These are phyloP conservation scores for Brassica incana DNA, from an alignment of 345 rosid genomes.

Conservation along the genomic window DNA sequence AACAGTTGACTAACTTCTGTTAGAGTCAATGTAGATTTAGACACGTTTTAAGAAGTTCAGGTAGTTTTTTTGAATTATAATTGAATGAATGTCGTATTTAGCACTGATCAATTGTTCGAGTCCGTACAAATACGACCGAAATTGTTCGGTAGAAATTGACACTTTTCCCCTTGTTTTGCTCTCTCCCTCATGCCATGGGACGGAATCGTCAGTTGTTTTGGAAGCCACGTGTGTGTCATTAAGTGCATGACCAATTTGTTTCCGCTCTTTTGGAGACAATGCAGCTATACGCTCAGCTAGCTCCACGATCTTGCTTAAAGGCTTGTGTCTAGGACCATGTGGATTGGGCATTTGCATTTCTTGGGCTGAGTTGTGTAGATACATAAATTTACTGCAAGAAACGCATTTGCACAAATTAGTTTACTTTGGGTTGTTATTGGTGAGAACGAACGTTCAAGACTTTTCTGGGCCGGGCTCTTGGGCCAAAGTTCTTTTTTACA, in stretches of 20 bases:
- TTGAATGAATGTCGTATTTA: too few relatives aligned
- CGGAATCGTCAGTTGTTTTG: conserved; percentile 31
- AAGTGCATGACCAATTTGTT: conserved; percentile 38
- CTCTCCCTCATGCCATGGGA: conserved; percentile 23
- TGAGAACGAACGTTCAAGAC: conserved; percentile 7
- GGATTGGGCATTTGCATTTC: conserved; percentile 41
- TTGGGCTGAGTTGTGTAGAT: conserved; percentile 8
- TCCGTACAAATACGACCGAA: too few relatives aligned
- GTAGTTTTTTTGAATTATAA: too few relatives aligned
- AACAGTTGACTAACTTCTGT: too few relatives aligned
- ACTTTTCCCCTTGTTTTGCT: conserved; percentile 3
- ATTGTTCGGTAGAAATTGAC: too few relatives aligned
- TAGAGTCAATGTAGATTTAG: too few relatives aligned
- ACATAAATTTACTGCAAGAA: conserved; percentile 36
- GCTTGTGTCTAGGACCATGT: conserved; percentile 36
- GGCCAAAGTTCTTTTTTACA: too few relatives aligned
- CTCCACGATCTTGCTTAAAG: conserved; percentile 38
- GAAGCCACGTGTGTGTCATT: conserved; percentile 33
- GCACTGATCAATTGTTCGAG: too few relatives aligned
- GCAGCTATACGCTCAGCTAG: conserved; percentile 40
- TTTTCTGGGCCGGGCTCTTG: too few relatives aligned
- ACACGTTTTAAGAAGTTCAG: too few relatives aligned
- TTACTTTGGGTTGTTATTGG: conserved; percentile 2
- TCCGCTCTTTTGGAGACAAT: conserved; percentile 32
- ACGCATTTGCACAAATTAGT: conserved; percentile 32